Evolutionary conservation across 2,329 filamentous ascomycete species (phyloP), one percentile per base, ranked within the genome.

Genomic region (Lachnum nothofagi): DNA sequence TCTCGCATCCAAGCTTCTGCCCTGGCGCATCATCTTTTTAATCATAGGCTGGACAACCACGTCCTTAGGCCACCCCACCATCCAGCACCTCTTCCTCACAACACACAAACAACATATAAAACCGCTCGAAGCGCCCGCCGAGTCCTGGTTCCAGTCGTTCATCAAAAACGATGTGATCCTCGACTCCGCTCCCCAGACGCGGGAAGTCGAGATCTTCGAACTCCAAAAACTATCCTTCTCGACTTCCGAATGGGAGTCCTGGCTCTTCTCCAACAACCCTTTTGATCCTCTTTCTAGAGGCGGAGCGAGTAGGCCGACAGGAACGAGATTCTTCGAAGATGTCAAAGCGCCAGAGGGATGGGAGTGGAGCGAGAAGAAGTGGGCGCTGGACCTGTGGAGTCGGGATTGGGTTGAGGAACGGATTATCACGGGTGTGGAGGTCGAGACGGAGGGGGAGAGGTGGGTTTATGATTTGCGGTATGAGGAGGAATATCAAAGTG

Each of bases 311-410:
- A 88, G 38, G 88, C 93, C 0, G 76, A 79, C 33, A n/a, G 93
- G 93, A 3, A 87, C 90, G 3, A 82, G 91, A 3, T 97, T 97
- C 72, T 97, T 98, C 64, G 93, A 97, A 67, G 93, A 97, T 62
- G 91, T 98, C 4, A 75, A 82, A 50, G 77, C 91, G 2, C 93
- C 93, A 0, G 71, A 75, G 2, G 91, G 91, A 0, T 98, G 93
- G 93, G 82, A 85, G 58, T 98, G 91, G 91, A 88, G 85, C 65
- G 89, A 93, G 71, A 95, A 95, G 77, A 97, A 96, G 67, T 98
- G 93, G 93, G 86, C 86, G 44, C 74, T 97, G 4, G 93, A 98
- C 66, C 74, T 97, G 12, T 86, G 87, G 72, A 91, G 87, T 58
- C 77, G 88, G n/a, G 91, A 95, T 64, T 98, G 93, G 93, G 91